Evolutionary conservation across 768 basidiomycete genomes (phyloP), one percentile per base, ranked within the genome.

Genomic region (Calocybe indica): DNA sequence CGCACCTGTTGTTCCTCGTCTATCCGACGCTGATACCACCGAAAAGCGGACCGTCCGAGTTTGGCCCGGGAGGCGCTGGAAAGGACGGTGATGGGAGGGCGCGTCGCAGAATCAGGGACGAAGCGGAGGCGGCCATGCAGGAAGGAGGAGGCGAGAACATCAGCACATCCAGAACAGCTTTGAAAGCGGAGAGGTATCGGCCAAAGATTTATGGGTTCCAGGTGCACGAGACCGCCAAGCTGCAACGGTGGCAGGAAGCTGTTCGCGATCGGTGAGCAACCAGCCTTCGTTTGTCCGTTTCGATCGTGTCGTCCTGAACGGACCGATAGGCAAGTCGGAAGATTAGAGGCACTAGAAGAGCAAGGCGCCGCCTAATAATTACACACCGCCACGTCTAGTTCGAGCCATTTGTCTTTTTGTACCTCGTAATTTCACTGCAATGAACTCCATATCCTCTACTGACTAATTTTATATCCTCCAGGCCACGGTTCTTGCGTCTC

Each of bases 121-220:
- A 76, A 47, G 72, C 75, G 46, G 86, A 87, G 43, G 73, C 77
- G 28, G 72, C 76, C 30, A 67, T 68, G 5, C 58, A 72, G 5
- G 79, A 80, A 56, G 76, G 76, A 12, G 75, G 81, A 3, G 83
- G 80, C 13, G 86, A 86, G 62, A 69, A 73, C 3, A 73, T 83
- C 38, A 91, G 83, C 58, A 96, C 93, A 2, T 83, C 92, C 8
- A 75, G 70, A 38, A 89, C 81, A 2, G 94, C 94, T 6, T 58
- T 88, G 48, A 95, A 95, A 68, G 90, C 91, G 28, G 96, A 98
- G 61, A 65, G 92, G 55, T 94, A 96, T 64, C 75, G 89, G 46
- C 94, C 95, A 31, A 83, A 84, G 60, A 94, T 98, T 45, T 98
- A 97, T 66, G 96, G 96, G 1, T 99, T 99, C 77, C 91, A 93